Conservation (phyloP, 108 stramenopile species). For the Cylindrotheca fusiformis region DNA sequence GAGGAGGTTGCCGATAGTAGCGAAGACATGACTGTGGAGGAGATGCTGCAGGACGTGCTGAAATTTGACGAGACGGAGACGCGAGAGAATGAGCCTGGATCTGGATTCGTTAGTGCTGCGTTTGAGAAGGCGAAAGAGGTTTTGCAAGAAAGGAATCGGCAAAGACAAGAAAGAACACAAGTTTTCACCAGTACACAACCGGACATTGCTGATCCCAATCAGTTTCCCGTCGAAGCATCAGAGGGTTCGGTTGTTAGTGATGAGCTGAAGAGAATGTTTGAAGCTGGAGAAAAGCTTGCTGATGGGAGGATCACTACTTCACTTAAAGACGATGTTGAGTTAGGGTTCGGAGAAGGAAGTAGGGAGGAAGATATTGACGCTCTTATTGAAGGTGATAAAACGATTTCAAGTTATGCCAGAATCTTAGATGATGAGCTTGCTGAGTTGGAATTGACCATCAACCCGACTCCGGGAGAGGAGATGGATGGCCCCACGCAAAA, state of each 20-base stretch:
- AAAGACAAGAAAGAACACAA: conserved; percentile 22
- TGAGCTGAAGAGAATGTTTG: conserved; percentile 70
- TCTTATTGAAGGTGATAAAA: conserved; percentile 66
- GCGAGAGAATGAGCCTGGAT: conserved; percentile 53
- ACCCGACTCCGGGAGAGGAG: conserved; percentile 57
- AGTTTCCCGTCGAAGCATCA: not conserved
- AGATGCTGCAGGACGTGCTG: conserved; percentile 61
- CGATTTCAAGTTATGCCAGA: conserved; percentile 67
- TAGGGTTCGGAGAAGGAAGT: conserved; percentile 12
- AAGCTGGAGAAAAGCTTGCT: conserved; percentile 64
- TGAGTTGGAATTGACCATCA: conserved; percentile 71
- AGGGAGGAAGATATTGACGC: conserved; percentile 53
- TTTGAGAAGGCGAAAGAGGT: conserved; percentile 79
- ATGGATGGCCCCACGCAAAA: conserved; percentile 48
- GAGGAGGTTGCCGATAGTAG: conserved; percentile 46
- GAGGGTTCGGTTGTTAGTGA: conserved; percentile 42
- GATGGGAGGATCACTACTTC: conserved; percentile 41
- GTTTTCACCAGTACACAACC: conserved; percentile 14
- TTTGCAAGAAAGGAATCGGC: conserved; percentile 34
- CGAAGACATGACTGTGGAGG: conserved; percentile 68
- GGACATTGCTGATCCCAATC: conserved; percentile 6
- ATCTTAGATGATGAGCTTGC: conserved; percentile 75
- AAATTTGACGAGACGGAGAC: conserved; percentile 76
- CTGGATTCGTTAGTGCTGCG: conserved; percentile 79
- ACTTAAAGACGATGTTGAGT: conserved; percentile 8